Conservation (phyloP, 306 rosid genomes). For the Bauhinia variegata region DNA sequence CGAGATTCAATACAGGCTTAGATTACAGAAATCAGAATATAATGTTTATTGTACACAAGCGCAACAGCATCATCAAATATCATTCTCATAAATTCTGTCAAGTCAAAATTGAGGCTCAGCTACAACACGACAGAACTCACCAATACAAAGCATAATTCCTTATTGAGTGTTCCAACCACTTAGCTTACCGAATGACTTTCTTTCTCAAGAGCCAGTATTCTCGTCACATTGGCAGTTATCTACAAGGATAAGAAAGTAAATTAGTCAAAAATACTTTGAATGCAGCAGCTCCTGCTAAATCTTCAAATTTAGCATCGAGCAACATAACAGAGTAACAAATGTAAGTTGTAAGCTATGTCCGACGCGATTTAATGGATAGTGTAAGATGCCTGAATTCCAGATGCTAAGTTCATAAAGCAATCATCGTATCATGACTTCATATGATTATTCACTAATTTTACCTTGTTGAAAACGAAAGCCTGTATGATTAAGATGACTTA, state of each 20-base stretch:
- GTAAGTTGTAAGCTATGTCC: too few relatives aligned
- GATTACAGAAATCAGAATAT: too few relatives aligned
- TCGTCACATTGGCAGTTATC: constrained; percentile 52
- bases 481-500: not conserved
- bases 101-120: constrained; percentile 7
- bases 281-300: not conserved
- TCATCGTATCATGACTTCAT: too few relatives aligned
- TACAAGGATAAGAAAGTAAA: constrained; percentile 40
- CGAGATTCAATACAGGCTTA: too few relatives aligned
- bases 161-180: constrained; percentile 49
- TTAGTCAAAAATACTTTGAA: constrained; percentile 11
- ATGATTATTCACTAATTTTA: too few relatives aligned
- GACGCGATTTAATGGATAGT: too few relatives aligned
- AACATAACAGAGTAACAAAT: not conserved
- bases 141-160: constrained; percentile 32
- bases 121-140: constrained; percentile 15
- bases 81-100: constrained; percentile 2
- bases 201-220: constrained; percentile 32
- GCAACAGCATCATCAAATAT: too few relatives aligned
- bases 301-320: not conserved
- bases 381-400: too few relatives aligned
- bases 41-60: too few relatives aligned
- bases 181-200: constrained; percentile 33
- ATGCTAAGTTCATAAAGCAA: too few relatives aligned
- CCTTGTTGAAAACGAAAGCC: constrained; percentile 2